These are phyloP conservation scores for Fusarium poae DNA, from an alignment of 2,329 filamentous ascomycete genomes.

Conservation along the genomic window DNA sequence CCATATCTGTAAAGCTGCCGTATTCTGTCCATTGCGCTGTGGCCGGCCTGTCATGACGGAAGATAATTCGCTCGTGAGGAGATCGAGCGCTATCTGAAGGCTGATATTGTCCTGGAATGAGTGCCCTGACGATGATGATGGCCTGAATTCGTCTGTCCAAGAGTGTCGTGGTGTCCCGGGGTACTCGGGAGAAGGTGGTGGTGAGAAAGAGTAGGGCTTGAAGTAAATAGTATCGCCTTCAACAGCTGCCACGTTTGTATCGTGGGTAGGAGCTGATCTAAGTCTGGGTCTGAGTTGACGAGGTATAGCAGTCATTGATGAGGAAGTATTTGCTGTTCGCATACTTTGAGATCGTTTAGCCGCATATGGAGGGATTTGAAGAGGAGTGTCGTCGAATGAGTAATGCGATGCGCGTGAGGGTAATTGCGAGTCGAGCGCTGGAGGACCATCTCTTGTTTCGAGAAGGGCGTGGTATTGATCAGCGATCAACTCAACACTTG, in stretches of 20 bases:
- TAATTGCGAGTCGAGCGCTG: slow-evolving; percentile 52
- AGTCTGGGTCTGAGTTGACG: slow-evolving; percentile 27
- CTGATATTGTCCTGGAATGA: slow-evolving; percentile 55
- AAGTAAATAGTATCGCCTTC: slow-evolving; percentile 63
- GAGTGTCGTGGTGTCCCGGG: slow-evolving; percentile 27
- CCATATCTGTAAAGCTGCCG: slow-evolving; percentile 65
- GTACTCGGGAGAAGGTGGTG: slow-evolving; percentile 52
- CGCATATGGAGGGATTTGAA: slow-evolving; percentile 33
- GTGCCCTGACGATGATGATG: slow-evolving; percentile 31
- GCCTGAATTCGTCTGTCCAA: slow-evolving; percentile 27
- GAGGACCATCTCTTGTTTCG: slow-evolving; percentile 54
- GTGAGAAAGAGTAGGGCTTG: slow-evolving; percentile 59
- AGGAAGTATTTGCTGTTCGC: slow-evolving; percentile 30
- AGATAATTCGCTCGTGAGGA: slow-evolving; percentile 64
- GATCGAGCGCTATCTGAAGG: slow-evolving; percentile 64
- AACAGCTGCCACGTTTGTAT: slow-evolving; percentile 61
- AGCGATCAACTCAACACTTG: slow-evolving; percentile 63
- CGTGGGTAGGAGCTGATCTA: slow-evolving; percentile 58
- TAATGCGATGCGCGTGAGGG: slow-evolving; percentile 23
- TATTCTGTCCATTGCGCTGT: slow-evolving; percentile 48
- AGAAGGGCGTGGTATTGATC: slow-evolving; percentile 65
- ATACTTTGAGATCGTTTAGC: slow-evolving; percentile 21
- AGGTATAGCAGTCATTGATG: slow-evolving; percentile 44
- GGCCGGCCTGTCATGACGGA: slow-evolving; percentile 54
- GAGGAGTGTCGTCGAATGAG: slow-evolving; percentile 29